These are phyloP conservation scores for Hymenoscyphus scutula DNA, from an alignment of 2,329 filamentous ascomycete species.

Conservation along the genomic window DNA sequence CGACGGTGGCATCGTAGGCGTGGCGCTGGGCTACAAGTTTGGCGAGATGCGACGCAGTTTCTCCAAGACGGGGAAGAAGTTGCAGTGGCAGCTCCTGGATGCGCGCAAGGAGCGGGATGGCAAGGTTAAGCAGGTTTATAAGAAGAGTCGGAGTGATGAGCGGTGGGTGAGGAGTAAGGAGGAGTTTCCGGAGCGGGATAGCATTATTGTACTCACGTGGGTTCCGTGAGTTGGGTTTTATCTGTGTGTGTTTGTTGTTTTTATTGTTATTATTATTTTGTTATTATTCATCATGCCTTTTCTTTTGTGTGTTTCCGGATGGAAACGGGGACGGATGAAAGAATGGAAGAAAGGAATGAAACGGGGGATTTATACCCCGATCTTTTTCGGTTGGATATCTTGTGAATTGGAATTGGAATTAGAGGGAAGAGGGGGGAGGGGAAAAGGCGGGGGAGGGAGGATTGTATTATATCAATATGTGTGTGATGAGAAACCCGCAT, in stretches of 20 bases:
- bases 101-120: conserved; percentile 48
- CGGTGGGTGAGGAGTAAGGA: conserved; percentile 45
- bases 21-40: conserved; percentile 41
- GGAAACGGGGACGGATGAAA: too few species aligned
- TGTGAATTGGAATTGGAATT: too few species aligned
- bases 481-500: too few species aligned
- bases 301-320: too few species aligned
- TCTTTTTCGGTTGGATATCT: too few species aligned
- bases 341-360: too few species aligned
- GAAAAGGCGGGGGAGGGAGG: too few species aligned
- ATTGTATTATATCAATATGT: too few species aligned
- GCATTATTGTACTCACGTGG: conserved; percentile 33
- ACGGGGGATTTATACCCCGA: too few species aligned
- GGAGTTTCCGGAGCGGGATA: conserved; percentile 26
- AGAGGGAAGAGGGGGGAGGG: too few species aligned
- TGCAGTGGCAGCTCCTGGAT: conserved; percentile 53
- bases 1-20: conserved; percentile 33
- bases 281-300: too few species aligned
- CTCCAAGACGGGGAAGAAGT: conserved; percentile 48
- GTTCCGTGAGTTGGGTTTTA: conserved; percentile 24
- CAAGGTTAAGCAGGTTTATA: conserved; percentile 53
- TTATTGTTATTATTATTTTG: background rate
- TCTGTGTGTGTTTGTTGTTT: too few species aligned
- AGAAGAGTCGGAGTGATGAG: conserved; percentile 50
- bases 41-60: conserved; percentile 48